These are phyloP conservation scores for Aureobasidium mangrovei DNA, from an alignment of 2,329 filamentous ascomycete genomes.

Conservation along the genomic window DNA sequence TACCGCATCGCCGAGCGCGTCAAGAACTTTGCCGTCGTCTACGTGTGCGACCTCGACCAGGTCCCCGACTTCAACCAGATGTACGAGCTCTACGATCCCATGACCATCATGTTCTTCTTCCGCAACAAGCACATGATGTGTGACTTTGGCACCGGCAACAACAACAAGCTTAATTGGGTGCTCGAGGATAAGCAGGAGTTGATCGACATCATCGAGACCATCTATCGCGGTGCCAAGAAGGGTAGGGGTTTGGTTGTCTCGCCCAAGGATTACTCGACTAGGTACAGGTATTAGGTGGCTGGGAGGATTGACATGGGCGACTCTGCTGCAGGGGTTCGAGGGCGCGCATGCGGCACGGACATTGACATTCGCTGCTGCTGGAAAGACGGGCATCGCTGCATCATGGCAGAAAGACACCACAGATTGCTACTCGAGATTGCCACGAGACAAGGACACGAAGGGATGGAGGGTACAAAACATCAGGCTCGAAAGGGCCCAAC, in stretches of 20 bases:
- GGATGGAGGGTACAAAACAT: no score
- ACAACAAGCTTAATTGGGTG: conserved; percentile 97
- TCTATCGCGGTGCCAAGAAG: conserved; percentile 98
- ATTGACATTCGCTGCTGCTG: no score
- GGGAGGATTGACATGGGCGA: neutral
- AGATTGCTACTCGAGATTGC: no score
- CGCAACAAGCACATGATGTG: conserved; percentile 99
- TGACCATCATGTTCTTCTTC: conserved; percentile 97
- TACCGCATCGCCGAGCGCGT: conserved; percentile 90
- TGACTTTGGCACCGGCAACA: conserved; percentile 96
- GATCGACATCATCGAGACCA: conserved; percentile 96
- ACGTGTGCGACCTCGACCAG: conserved; percentile 86
- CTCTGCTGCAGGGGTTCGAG: no score
- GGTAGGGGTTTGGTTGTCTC: conserved; percentile 92
- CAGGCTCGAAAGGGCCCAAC: no score
- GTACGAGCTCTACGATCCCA: conserved; percentile 75
- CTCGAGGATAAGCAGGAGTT: conserved; percentile 96
- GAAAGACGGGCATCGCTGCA: no score
- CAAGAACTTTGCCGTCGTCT: conserved; percentile 88
- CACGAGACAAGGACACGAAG: no score
- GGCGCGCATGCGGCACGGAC: no score
- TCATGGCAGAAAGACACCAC: no score
- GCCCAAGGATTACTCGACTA: conserved; percentile 74
- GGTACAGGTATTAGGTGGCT: conserved; percentile 52
- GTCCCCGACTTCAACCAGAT: conserved; percentile 92